Base-by-base conservation (phyloP, 805 yeast genomes). In the Kazachstania taianensis region DNA sequence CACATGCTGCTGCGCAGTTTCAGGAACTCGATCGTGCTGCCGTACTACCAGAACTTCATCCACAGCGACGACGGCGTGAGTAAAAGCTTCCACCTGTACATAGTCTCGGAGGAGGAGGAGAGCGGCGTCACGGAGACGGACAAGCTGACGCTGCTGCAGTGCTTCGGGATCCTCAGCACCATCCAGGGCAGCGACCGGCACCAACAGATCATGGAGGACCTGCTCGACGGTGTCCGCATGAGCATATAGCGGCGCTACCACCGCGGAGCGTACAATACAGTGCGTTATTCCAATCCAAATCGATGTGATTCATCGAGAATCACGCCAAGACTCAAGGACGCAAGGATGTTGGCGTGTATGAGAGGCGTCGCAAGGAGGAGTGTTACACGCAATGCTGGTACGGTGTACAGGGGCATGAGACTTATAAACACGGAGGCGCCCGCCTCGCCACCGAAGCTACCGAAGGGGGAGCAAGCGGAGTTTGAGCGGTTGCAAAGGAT, bases 401-500 rank as follows among this genome's bases (percentile, higher is more conserved):
- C 32, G n/a, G n/a, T n/a, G n/a, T n/a, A n/a, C n/a, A n/a, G n/a
- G n/a, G n/a, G n/a, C n/a, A n/a, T n/a, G n/a, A n/a, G 25, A n/a
- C 8, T 13, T 26, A 8, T 26, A 5, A 26, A 26, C 29, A 26
- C 29, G 17, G 15, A 26, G 13, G 15, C 9, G 15, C 15, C 9
- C 13, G n/a, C 20, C 22, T 41, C 55, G 27, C 62, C 63, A 14
- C 62, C 59, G 15, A 50, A 51, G 28, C 41, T 59, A n/a, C 56
- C 59, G 2, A 48, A 48, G 35, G 55, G 55, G 31, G 62, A 57
- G 7, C 59, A 58, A 57, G 86, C 79, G 48, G 98, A 92, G 61
- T 89, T 92, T 59, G 98, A 92, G 54, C 69, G 72, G 28, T 72
- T 89, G 28, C 94, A 86, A 50, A 76, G 71, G 52, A 69, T 78